A percentile compares a stretch with the other conserved stretches of the same genome.
Conservation (phyloP, 1,284 basidiomycete genomes). For the Xanthoconium separans region DNA sequence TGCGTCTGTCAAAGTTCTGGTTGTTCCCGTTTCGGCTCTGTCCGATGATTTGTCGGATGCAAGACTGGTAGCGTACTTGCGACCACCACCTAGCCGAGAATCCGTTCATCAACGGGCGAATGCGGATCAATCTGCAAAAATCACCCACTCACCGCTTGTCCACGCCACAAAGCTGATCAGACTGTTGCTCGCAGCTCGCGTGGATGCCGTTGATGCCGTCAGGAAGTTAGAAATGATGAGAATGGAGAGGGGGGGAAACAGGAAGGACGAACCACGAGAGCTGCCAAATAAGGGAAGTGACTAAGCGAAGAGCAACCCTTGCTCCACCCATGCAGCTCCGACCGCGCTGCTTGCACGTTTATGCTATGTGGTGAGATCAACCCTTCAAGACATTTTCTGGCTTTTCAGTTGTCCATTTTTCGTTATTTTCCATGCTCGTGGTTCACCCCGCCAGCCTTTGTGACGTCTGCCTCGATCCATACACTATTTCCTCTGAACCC, state of each 20-base stretch:
- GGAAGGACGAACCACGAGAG: constrained; percentile 13
- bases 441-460: constrained; percentile 64
- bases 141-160: neutral
- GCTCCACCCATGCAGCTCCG: constrained; percentile 1
- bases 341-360: constrained; percentile 26
- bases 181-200: constrained; percentile 3
- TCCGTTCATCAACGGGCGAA: constrained; percentile 33
- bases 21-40: constrained; percentile 27
- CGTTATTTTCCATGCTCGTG: constrained; percentile 43
- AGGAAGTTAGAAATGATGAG: neutral
- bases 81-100: constrained; percentile 39
- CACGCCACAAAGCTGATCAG: neutral
- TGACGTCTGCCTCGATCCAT: constrained; percentile 67
- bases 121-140: too few relatives aligned
- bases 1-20: constrained; percentile 38
- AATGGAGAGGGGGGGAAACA: neutral
- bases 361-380: constrained; percentile 36
- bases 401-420: constrained; percentile 18
- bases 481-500: constrained; percentile 43
- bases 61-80: constrained; percentile 33
- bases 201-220: neutral
- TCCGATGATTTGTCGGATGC: constrained; percentile 8
- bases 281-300: constrained; percentile 25
- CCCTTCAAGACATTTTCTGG: constrained; percentile 25
- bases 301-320: constrained; percentile 29